phyloP scores from a whole-genome alignment of 352 stramenopile species.

The Globisporangium okanoganense region DNA sequence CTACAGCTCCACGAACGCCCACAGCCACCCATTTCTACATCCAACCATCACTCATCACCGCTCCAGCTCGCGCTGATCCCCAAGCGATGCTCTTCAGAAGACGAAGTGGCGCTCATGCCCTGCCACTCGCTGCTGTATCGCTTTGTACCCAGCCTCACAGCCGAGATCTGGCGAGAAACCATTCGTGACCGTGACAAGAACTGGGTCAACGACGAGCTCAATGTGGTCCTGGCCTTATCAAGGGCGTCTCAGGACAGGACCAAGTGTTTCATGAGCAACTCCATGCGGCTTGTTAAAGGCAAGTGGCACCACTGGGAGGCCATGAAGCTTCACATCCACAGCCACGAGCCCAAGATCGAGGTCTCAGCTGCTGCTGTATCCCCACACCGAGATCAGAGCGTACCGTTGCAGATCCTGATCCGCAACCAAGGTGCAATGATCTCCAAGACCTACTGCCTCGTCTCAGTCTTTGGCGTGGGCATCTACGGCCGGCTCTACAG shows the following conservation, averaged over 20 bases:
- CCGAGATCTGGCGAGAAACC: slow-evolving; percentile 52
- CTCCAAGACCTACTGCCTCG: slow-evolving; percentile 54
- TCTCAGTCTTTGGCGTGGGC: slow-evolving; percentile 54
- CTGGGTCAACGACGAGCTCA: slow-evolving; percentile 53
- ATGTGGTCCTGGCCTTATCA: slow-evolving; percentile 23
- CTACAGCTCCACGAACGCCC: slow-evolving; percentile 40
- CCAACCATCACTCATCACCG: slow-evolving; percentile 18
- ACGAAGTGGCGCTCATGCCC: slow-evolving; percentile 74
- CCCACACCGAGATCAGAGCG: slow-evolving; percentile 4
- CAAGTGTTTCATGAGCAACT: slow-evolving; percentile 38
- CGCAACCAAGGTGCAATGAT: slow-evolving; percentile 49
- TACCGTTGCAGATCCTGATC: slow-evolving; percentile 33
- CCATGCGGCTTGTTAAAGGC: slow-evolving; percentile 21
- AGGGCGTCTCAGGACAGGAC: not conserved
- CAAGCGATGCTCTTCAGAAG: slow-evolving; percentile 38
- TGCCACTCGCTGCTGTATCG: slow-evolving; percentile 56
- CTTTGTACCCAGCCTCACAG: slow-evolving; percentile 23
- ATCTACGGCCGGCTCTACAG: slow-evolving; percentile 56
- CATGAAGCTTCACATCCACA: slow-evolving; percentile 30
- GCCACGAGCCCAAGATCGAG: not conserved
- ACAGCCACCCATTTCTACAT: slow-evolving; percentile 6
- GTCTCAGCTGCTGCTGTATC: not conserved
- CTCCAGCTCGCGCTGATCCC: slow-evolving; percentile 44
- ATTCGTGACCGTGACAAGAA: slow-evolving; percentile 55
- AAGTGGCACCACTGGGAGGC: slow-evolving; percentile 48